Evolutionary conservation across 257 asterid genomes (phyloP).

Genomic region (Cordia subcordata): DNA sequence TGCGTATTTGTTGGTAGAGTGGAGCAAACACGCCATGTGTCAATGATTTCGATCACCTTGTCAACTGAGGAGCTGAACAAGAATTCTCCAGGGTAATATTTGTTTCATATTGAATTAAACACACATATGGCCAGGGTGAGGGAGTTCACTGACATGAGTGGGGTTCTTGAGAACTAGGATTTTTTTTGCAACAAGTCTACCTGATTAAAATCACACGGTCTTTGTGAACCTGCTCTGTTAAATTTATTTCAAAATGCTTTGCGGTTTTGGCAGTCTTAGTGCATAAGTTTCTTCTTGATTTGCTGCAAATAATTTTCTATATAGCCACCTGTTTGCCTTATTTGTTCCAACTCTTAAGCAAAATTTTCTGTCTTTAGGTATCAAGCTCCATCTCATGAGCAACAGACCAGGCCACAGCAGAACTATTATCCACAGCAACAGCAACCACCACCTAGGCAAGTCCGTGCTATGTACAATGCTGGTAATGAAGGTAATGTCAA

Average conservation of each 20-base stretch:
- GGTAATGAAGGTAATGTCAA: constrained; percentile 55
- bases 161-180: neutral
- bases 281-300: neutral
- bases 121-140: neutral
- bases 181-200: neutral
- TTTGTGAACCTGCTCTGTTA: neutral
- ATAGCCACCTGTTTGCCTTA: neutral
- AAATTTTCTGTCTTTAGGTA: constrained; percentile 37
- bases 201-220: neutral
- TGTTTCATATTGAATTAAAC: neutral
- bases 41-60: constrained; percentile 87
- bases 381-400: constrained; percentile 68
- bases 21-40: constrained; percentile 98
- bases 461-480: constrained; percentile 41
- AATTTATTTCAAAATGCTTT: neutral
- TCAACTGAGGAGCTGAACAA: constrained; percentile 80
- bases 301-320: neutral
- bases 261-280: neutral
- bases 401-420: constrained; percentile 49
- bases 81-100: constrained; percentile 75
- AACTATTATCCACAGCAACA: constrained; percentile 50
- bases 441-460: constrained; percentile 61
- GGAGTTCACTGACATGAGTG: neutral
- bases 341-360: constrained; percentile 1
- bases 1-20: constrained; percentile 41